Percentiles rank a stretch among this genome's conserved stretches.
Evolutionary conservation across 139 green algal species (phyloP).

Genomic region (Limnomonas spitsbergensis): DNA sequence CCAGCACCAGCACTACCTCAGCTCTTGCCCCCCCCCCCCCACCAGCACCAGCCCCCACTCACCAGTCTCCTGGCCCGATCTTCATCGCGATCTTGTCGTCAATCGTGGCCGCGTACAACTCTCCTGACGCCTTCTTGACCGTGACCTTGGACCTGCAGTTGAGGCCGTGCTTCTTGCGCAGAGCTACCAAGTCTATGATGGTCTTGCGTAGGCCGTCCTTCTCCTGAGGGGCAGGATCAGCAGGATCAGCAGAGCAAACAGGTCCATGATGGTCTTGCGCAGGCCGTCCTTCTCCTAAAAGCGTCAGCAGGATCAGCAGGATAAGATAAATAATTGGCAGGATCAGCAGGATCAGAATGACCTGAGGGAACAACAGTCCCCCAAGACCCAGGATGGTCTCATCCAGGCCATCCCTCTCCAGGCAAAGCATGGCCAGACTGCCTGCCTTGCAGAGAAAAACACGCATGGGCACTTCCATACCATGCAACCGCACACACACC

Average conservation of each 20-base stretch:
- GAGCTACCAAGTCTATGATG: conserved; percentile 72
- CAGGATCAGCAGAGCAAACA: conserved; percentile 76
- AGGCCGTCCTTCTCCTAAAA: conserved; percentile 26
- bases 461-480: no score
- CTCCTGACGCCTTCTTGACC: conserved; percentile 58
- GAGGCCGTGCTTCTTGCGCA: conserved; percentile 68
- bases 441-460: no score
- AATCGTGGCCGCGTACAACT: conserved; percentile 80
- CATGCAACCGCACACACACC: no score
- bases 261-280: conserved; percentile 64
- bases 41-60: no score
- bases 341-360: no score
- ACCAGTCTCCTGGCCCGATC: conserved; percentile 21
- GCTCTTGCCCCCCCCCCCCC: no score
- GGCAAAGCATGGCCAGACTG: no score
- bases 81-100: conserved; percentile 82
- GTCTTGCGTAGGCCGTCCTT: conserved; percentile 38
- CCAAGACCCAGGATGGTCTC: no score
- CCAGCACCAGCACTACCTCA: no score
- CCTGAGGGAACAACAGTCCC: no score
- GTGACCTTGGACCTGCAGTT: conserved; percentile 62
- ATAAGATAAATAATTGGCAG: no score
- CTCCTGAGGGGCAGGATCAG: conserved; percentile 31
- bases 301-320: no score
- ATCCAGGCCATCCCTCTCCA: neutral